Conservation (phyloP, 1,284 basidiomycete genomes). For the Sanguinoderma infundibulare region DNA sequence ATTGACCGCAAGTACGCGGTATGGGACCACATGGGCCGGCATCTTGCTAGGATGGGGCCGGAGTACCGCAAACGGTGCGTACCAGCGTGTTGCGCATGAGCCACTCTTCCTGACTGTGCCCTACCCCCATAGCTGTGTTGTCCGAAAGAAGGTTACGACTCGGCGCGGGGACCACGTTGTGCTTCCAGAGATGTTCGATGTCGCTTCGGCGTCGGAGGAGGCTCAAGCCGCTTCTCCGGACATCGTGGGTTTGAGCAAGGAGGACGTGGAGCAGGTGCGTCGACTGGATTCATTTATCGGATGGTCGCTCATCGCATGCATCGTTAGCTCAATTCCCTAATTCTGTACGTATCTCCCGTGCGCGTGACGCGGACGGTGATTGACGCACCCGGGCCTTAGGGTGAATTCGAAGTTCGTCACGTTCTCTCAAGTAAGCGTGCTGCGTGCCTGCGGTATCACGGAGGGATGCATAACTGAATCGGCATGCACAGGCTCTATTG, state of each 20-base stretch:
- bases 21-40: constrained; percentile 60
- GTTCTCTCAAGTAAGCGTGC: constrained; percentile 54
- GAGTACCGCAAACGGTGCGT: constrained; percentile 54
- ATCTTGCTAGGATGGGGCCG: constrained; percentile 55
- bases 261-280: constrained; percentile 49
- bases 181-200: neutral
- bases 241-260: constrained; percentile 26
- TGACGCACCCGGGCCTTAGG: too few relatives aligned
- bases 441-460: constrained; percentile 33
- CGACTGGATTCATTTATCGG: too few relatives aligned
- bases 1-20: constrained; percentile 52
- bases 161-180: neutral
- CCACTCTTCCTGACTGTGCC: neutral
- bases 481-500: neutral
- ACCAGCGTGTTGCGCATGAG: too few relatives aligned
- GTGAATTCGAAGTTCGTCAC: constrained; percentile 68
- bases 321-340: constrained; percentile 49
- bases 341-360: constrained; percentile 61
- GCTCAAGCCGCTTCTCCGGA: neutral
- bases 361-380: too few relatives aligned
- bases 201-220: constrained; percentile 21
- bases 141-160: neutral
- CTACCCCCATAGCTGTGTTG: neutral
- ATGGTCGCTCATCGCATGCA: neutral
- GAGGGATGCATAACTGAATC: constrained; percentile 50